A percentile compares a stretch with the other conserved stretches of the same genome.
These are phyloP conservation scores for Pulveroboletus frians DNA, from an alignment of 768 basidiomycete genomes.

Conservation along the genomic window DNA sequence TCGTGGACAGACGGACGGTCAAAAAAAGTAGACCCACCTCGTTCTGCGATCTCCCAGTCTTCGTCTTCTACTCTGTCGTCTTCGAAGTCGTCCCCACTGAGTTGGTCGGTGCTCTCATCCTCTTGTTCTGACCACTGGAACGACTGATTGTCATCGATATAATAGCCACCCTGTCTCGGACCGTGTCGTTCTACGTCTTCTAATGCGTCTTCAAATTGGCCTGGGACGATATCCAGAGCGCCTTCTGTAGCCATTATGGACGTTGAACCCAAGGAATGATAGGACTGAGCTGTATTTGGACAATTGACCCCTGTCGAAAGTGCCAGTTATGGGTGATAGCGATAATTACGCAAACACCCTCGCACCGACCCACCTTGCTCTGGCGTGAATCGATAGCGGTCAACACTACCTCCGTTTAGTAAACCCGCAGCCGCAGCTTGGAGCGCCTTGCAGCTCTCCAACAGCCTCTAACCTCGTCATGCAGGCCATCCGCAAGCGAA, in stretches of 20 bases:
- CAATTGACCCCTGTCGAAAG: conserved; percentile 10
- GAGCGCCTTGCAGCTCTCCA: background rate
- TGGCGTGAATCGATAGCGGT: background rate
- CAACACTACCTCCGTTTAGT: background rate
- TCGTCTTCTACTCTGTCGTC: conserved; percentile 74
- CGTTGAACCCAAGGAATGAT: background rate
- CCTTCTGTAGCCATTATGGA: conserved; percentile 16
- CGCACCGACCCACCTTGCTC: conserved; percentile 1
- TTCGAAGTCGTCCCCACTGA: conserved; percentile 48
- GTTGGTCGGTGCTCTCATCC: conserved; percentile 17
- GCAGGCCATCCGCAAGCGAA: conserved; percentile 39
- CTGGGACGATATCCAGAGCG: conserved; percentile 34
- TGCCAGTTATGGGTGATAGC: background rate
- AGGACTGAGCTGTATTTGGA: conserved; percentile 3
- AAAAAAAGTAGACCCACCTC: conserved; percentile 45
- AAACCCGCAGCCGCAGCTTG: background rate
- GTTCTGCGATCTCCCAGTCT: conserved; percentile 82
- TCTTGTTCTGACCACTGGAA: conserved; percentile 32
- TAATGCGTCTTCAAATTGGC: conserved; percentile 62
- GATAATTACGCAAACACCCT: conserved; percentile 16
- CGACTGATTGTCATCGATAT: conserved; percentile 39
- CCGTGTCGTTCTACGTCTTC: conserved; percentile 25
- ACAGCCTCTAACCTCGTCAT: conserved; percentile 11
- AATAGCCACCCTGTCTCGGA: conserved; percentile 31
- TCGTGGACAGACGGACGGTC: background rate